Evolutionary conservation across 768 basidiomycete genomes (phyloP).

Genomic region (Erythrobasidium yunnanense): DNA sequence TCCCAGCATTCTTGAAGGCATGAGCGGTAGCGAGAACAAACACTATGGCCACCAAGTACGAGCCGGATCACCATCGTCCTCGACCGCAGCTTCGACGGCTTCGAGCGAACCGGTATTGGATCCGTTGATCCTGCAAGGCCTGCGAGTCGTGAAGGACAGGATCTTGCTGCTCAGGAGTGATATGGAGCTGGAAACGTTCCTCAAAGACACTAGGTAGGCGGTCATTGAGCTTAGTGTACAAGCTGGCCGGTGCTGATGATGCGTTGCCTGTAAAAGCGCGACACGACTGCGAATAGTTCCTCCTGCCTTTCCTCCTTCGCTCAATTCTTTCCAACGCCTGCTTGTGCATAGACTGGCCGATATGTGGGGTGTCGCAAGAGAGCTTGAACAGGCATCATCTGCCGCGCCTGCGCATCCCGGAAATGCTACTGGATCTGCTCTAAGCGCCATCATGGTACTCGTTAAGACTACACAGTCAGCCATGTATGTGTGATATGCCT

Average conservation of each 20-base stretch:
- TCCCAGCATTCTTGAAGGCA: no score
- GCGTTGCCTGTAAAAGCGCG: background rate
- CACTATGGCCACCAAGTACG: no score
- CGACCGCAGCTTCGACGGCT: no score
- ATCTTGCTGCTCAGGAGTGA: constrained; percentile 14
- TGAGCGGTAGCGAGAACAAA: no score
- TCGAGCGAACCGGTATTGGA: constrained; percentile 4
- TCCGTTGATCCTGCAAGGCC: constrained; percentile 12
- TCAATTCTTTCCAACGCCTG: constrained; percentile 37
- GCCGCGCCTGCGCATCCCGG: background rate
- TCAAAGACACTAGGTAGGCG: constrained; percentile 13
- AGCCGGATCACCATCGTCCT: no score
- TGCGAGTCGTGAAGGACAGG: constrained; percentile 6
- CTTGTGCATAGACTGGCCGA: constrained; percentile 37
- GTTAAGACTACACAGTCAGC: constrained; percentile 12
- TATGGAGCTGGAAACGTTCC: constrained; percentile 14
- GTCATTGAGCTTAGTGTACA: background rate
- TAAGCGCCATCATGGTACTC: constrained; percentile 6
- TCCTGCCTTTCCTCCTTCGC: constrained; percentile 11
- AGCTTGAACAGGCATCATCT: constrained; percentile 26
- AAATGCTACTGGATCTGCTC: background rate
- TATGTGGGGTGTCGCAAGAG: constrained; percentile 34
- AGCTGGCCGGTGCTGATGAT: background rate
- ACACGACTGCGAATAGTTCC: constrained; percentile 1
- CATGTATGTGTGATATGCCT: constrained; percentile 7